These are phyloP conservation scores for Pestalotiopsis sp. DNA, from an alignment of 2,329 filamentous ascomycete species.

Conservation along the genomic window DNA sequence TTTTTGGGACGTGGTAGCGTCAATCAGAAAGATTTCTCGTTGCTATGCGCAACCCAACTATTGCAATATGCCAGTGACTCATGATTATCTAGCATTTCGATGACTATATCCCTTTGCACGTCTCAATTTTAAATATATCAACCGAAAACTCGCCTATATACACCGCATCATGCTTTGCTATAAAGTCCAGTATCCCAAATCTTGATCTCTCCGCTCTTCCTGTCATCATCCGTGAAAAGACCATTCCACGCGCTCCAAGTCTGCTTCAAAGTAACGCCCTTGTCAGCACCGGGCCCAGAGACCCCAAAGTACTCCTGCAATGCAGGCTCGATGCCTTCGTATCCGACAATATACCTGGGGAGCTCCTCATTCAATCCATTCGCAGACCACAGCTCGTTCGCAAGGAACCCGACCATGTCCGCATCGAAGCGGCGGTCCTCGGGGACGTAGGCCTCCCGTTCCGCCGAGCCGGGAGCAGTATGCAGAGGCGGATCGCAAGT, in stretches of 20 bases:
- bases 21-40: too few relatives aligned
- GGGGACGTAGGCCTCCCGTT: slow-evolving; percentile 75
- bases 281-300: slow-evolving; percentile 39
- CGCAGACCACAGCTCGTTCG: slow-evolving; percentile 52
- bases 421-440: slow-evolving; percentile 92
- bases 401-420: slow-evolving; percentile 61
- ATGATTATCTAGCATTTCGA: too few relatives aligned
- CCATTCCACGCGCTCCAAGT: slow-evolving; percentile 64
- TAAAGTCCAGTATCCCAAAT: slow-evolving; percentile 53
- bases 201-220: slow-evolving; percentile 58
- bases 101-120: too few relatives aligned
- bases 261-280: slow-evolving; percentile 46
- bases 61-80: too few relatives aligned
- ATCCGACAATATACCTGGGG: slow-evolving; percentile 64
- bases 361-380: slow-evolving; percentile 36
- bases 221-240: slow-evolving; percentile 64
- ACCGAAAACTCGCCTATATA: too few relatives aligned
- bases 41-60: too few relatives aligned
- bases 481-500: slow-evolving; percentile 88
- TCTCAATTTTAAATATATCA: not conserved
- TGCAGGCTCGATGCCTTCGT: slow-evolving; percentile 57
- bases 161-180: not conserved
- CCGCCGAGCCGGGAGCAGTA: slow-evolving; percentile 57
- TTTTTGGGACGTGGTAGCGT: too few relatives aligned
- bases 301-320: slow-evolving; percentile 47